Base-by-base conservation (phyloP, 2,329 filamentous ascomycete genomes). In the Coleophoma crateriformis region DNA sequence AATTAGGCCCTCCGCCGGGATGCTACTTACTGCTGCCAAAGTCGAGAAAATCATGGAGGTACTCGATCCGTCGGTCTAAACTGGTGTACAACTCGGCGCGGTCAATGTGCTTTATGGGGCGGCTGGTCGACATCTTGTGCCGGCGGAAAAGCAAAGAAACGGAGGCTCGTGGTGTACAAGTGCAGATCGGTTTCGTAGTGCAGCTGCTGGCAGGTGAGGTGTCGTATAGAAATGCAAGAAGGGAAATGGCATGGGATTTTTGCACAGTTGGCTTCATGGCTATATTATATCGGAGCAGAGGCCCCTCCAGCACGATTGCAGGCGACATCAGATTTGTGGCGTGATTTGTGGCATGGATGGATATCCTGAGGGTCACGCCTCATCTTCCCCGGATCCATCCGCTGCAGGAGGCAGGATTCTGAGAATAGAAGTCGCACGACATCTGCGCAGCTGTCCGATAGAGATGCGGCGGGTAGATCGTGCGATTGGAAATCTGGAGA, bases 41-140 rank as follows among this genome's bases (percentile, higher is more conserved):
- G 20, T 60, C 55, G 19, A 66, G 61, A 45, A 58, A 66, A 15
- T 50, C 43, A 32, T 56, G 60, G 0, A 61, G 20, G 48, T 66
- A 66, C 20, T 52, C 14, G 22, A 65, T 54, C 20, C 63, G 51
- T n/a, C 54, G 35, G 46, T 53, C 50, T n/a, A 60, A 46, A 47
- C 50, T 50, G 0, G 55, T 56, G 33, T 58, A 57, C 15, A 60
- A 45, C n/a, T 54, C 55, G 8, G 52, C 45, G 14, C 58, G 53
- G 17, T 53, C 50, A 22, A 60, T 55, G 19, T 56, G 55, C 35
- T 53, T 38, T 11, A 47, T 47, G 6, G 51, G 52, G 22, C 46
- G 52, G 39, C 22, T 35, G 33, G 40, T 44, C 14, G 49, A 45
- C 49, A 51, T 51, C n/a, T 42, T 50, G 20, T 17, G 35, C 7